phyloP scores from a whole-genome alignment of 2,329 filamentous ascomycete species.

The Aspergillus calidoustus region DNA sequence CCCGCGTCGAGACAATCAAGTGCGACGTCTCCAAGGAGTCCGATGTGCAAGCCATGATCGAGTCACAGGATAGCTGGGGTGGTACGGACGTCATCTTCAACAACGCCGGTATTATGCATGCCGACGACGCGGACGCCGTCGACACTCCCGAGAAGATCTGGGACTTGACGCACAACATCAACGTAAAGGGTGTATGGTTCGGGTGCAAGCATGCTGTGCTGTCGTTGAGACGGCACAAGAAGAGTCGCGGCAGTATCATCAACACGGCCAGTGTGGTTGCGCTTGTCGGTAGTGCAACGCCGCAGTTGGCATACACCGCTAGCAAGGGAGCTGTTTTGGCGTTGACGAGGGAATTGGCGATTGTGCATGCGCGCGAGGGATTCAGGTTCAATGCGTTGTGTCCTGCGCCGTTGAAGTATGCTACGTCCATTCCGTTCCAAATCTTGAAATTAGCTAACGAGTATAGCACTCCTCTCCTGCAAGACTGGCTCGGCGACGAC shows the following conservation, averaged over 20 bases:
- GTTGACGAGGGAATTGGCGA: conserved; percentile 85
- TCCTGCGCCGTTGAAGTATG: conserved; percentile 81
- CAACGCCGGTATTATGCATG: conserved; percentile 97
- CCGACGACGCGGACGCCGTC: conserved; percentile 76
- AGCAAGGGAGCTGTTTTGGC: conserved; percentile 92
- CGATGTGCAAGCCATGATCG: conserved; percentile 75
- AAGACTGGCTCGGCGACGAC: conserved; percentile 93
- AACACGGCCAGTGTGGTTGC: conserved; percentile 92
- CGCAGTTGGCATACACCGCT: conserved; percentile 90
- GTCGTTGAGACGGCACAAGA: conserved; percentile 76
- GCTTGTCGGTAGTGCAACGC: conserved; percentile 82
- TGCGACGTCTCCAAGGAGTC: conserved; percentile 83
- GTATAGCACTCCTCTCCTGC: conserved; percentile 75
- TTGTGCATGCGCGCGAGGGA: conserved; percentile 85
- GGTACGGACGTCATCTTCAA: conserved; percentile 82
- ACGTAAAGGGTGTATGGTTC: conserved; percentile 98
- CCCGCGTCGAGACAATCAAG: conserved; percentile 26
- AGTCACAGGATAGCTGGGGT: conserved; percentile 79
- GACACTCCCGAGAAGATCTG: conserved; percentile 88
- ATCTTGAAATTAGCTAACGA: conserved; percentile 1
- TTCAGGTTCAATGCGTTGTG: conserved; percentile 91
- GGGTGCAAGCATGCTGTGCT: conserved; percentile 90
- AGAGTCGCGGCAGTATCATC: conserved; percentile 81
- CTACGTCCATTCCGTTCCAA: background rate
- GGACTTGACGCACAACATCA: conserved; percentile 92